phyloP scores from a whole-genome alignment of 345 rosid genomes.

The Melaleuca quinquenervia region DNA sequence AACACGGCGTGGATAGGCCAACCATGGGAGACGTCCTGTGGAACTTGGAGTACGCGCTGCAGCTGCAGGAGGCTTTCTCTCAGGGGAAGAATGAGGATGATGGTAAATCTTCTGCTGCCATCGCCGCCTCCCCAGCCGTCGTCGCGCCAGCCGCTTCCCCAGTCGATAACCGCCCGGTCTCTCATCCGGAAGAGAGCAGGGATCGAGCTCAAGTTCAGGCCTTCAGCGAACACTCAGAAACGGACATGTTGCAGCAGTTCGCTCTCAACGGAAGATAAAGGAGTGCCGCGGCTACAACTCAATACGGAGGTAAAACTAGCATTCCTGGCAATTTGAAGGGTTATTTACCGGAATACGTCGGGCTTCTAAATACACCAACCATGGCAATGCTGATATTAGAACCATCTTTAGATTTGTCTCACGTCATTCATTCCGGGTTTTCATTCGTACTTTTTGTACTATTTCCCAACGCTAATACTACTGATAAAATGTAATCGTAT shows the following conservation, averaged over 20 bases:
- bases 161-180: background rate
- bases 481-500: background rate
- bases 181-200: background rate
- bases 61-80: conserved; percentile 20
- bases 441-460: background rate
- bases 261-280: conserved; percentile 1
- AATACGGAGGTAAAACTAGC: background rate
- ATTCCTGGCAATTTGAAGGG: background rate
- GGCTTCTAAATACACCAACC: background rate
- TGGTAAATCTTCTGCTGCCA: background rate
- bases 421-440: background rate
- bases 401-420: background rate
- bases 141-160: background rate
- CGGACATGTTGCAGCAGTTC: background rate
- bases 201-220: background rate
- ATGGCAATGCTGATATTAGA: background rate
- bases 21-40: conserved; percentile 44
- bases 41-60: conserved; percentile 41
- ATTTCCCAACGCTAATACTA: background rate
- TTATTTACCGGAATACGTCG: background rate
- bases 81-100: conserved; percentile 8
- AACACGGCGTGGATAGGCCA: conserved; percentile 36
- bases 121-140: background rate
- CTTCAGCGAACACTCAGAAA: background rate
- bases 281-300: background rate